Evolutionary conservation across 495 filamentous ascomycete genomes (phyloP).

Genomic region (Lepraria neglecta): DNA sequence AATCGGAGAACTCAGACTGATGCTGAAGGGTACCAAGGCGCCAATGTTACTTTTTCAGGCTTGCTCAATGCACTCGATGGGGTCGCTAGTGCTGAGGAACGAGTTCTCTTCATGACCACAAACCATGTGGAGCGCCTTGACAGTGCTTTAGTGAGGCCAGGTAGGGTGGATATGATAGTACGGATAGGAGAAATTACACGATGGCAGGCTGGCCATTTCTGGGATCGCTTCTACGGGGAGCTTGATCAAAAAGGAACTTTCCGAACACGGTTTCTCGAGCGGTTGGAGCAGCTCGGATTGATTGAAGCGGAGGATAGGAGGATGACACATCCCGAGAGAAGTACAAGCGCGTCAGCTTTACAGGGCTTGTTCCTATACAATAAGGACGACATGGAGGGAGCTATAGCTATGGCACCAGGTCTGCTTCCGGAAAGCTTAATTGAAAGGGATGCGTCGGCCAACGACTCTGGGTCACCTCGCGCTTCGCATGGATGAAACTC

Average conservation of each 20-base stretch:
- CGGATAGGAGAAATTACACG: conserved; percentile 79
- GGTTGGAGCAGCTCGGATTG: conserved; percentile 46
- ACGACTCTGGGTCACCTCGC: not conserved
- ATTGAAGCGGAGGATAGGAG: conserved; percentile 39
- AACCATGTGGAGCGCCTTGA: conserved; percentile 90
- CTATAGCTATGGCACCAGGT: conserved; percentile 69
- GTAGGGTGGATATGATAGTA: conserved; percentile 88
- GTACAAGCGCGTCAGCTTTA: conserved; percentile 77
- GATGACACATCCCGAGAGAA: conserved; percentile 37
- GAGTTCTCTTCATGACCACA: conserved; percentile 89
- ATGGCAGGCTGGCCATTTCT: conserved; percentile 79
- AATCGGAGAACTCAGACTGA: conserved; percentile 68
- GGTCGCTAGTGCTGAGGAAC: conserved; percentile 89
- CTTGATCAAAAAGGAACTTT: conserved; percentile 54
- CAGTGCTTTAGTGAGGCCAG: conserved; percentile 80
- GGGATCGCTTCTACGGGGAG: conserved; percentile 90
- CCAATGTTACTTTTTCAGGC: conserved; percentile 92
- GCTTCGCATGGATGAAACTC: conserved; percentile 7
- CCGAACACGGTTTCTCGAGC: conserved; percentile 45
- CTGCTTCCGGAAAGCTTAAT: conserved; percentile 42
- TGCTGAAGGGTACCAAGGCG: conserved; percentile 78
- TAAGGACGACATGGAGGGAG: conserved; percentile 81
- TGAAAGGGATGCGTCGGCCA: not conserved
- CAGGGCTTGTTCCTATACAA: conserved; percentile 94
- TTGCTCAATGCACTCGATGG: conserved; percentile 91